Evolutionary conservation across 1,284 basidiomycete genomes (phyloP).

Genomic region (Phellinidium pouzarii): DNA sequence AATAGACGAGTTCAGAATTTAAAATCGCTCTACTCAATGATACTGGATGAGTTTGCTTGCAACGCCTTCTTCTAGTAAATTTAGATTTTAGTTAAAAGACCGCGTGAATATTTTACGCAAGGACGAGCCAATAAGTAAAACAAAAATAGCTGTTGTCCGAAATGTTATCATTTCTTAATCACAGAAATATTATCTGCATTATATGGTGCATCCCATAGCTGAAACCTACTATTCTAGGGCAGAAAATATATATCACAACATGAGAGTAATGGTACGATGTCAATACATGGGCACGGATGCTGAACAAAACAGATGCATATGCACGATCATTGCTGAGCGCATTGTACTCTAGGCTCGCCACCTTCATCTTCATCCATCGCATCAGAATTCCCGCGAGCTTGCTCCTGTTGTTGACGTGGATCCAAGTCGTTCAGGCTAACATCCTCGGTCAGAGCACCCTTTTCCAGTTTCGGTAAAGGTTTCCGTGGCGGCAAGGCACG

Average conservation of each 20-base stretch:
- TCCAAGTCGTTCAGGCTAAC: conserved; percentile 82
- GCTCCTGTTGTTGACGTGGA: conserved; percentile 60
- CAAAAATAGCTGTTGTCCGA: too few relatives aligned
- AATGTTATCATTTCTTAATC: too few relatives aligned
- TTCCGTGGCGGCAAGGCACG: conserved; percentile 79
- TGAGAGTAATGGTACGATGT: conserved; percentile 7
- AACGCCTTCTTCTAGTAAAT: too few relatives aligned
- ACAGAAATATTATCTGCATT: not conserved
- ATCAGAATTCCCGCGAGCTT: conserved; percentile 45
- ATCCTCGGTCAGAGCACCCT: conserved; percentile 75
- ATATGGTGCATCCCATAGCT: not conserved
- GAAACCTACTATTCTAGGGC: not conserved
- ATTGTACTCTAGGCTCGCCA: conserved; percentile 71
- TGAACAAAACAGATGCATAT: not conserved
- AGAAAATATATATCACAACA: conserved; percentile 14
- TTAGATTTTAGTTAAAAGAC: too few relatives aligned
- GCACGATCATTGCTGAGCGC: conserved; percentile 64
- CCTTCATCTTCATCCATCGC: conserved; percentile 86
- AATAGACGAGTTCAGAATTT: too few relatives aligned
- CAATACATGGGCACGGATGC: not conserved
- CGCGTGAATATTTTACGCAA: too few relatives aligned
- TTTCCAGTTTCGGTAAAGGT: conserved; percentile 62
- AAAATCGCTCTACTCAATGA: too few relatives aligned
- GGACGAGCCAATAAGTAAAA: too few relatives aligned
- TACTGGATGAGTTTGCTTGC: too few relatives aligned